Percentiles rank a stretch among this genome's conserved stretches.
Evolutionary conservation across 1,284 basidiomycete species (phyloP).

Genomic region (Sporisorium exsertum): DNA sequence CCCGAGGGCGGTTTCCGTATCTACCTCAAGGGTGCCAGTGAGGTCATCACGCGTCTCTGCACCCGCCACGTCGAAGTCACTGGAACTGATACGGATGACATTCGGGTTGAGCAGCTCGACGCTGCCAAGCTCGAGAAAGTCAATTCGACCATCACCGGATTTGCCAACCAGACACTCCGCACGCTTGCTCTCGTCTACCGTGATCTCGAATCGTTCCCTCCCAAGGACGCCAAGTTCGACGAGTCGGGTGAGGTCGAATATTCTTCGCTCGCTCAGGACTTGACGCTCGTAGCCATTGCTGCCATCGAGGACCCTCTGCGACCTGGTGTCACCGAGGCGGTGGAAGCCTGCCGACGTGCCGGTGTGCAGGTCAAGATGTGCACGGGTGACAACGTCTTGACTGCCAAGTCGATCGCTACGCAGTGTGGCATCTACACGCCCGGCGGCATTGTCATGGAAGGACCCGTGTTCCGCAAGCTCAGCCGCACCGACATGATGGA

Average conservation of each 20-base stretch:
- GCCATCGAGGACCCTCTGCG: slow-evolving; percentile 97
- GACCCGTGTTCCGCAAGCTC: slow-evolving; percentile 77
- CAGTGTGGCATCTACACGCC: slow-evolving; percentile 94
- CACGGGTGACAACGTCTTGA: slow-evolving; percentile 93
- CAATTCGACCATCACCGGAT: slow-evolving; percentile 90
- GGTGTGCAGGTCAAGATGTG: slow-evolving; percentile 99
- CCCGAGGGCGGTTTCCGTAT: slow-evolving; percentile 76
- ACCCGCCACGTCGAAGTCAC: slow-evolving; percentile 78
- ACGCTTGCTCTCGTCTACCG: slow-evolving; percentile 93
- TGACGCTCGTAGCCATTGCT: slow-evolving; percentile 87
- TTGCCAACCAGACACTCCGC: slow-evolving; percentile 92
- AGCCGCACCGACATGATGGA: slow-evolving; percentile 72
- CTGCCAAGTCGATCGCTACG: slow-evolving; percentile 87
- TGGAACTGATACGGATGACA: slow-evolving; percentile 70
- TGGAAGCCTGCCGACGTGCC: slow-evolving; percentile 84
- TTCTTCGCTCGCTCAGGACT: slow-evolving; percentile 77
- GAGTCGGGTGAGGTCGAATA: slow-evolving; percentile 77
- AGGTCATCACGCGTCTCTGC: slow-evolving; percentile 86
- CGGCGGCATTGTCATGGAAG: slow-evolving; percentile 96
- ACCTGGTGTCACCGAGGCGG: slow-evolving; percentile 87
- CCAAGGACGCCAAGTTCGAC: slow-evolving; percentile 72
- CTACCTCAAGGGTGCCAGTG: slow-evolving; percentile 92
- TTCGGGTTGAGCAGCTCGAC: slow-evolving; percentile 37
- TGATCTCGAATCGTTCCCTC: slow-evolving; percentile 88
- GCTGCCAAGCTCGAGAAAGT: slow-evolving; percentile 81